phyloP scores from a whole-genome alignment of 331 rosid species.

The Prunus yedoensis region DNA sequence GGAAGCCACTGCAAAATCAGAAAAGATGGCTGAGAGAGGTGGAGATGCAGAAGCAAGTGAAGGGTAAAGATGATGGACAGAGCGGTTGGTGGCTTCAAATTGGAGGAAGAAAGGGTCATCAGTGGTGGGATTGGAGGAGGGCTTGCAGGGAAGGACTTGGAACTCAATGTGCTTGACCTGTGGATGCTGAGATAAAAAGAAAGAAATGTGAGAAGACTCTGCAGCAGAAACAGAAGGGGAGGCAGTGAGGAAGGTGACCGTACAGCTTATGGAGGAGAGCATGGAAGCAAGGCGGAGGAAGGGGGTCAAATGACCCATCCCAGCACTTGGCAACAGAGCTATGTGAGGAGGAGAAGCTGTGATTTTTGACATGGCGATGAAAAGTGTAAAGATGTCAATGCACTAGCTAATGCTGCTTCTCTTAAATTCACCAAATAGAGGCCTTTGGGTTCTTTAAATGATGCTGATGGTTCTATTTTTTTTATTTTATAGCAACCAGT shows the following conservation, averaged over 20 bases:
- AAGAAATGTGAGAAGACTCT: slow-evolving; percentile 21
- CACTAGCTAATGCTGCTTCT: neutral
- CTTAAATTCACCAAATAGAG: too few relatives aligned
- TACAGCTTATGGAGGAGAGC: slow-evolving; percentile 4
- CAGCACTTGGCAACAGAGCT: slow-evolving; percentile 29
- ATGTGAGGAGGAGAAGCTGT: slow-evolving; percentile 19
- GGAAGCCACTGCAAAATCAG: neutral
- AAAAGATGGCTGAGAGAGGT: slow-evolving; percentile 20
- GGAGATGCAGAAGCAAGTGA: slow-evolving; percentile 12
- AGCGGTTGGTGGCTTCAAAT: slow-evolving; percentile 21
- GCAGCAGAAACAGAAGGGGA: slow-evolving; percentile 20
- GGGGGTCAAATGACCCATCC: slow-evolving; percentile 36
- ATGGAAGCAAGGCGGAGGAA: slow-evolving; percentile 27
- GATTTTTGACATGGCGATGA: slow-evolving; percentile 4
- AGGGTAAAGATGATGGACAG: slow-evolving; percentile 23
- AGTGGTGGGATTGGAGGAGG: neutral
- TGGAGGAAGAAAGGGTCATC: slow-evolving; percentile 33
- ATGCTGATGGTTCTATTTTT: too few relatives aligned
- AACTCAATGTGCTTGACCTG: slow-evolving; percentile 22
- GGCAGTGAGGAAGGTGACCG: slow-evolving; percentile 20
- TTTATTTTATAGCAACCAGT: too few relatives aligned
- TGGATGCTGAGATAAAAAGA: slow-evolving; percentile 20
- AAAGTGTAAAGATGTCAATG: neutral
- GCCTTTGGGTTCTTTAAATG: too few relatives aligned
- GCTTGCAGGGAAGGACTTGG: neutral